Evolutionary conservation across 1,139 yeast species (phyloP), one percentile per base, ranked within the genome.

Genomic region (Eremothecium sinecaudum): DNA sequence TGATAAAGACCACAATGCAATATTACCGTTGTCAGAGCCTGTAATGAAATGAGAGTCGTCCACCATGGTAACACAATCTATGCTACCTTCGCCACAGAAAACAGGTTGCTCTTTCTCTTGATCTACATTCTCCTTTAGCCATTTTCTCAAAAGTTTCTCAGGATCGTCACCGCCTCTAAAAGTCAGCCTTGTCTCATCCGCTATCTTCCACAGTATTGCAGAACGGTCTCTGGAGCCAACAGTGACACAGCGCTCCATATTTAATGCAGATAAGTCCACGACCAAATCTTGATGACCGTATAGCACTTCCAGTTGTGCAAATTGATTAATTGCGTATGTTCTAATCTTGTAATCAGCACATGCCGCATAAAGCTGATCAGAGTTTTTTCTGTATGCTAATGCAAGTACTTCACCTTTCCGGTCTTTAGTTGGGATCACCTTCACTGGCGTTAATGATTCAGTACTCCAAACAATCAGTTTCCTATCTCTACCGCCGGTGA

Each of bases 281-380:
- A 90, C 87, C 37, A 72, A 67, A 56, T 92, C 98, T 62, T 92
- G 97, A 58, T 90, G 98, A 1, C 98, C 98, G 58, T 84, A 90
- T 33, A 90, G 65, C 3, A 83, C 77, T 62, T 90, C 98, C 51
- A 87, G 69, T 57, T 84, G 94, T 10, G 95, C 76, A 55, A 80
- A 71, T 59, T 86, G 96, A 51, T 77, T 82, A 41, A 87, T 70
- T 39, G 87, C 79, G 58, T 72, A 92, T 0, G 94, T 82, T 54
- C 96, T 73, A 41, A 90, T 81, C 50, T 90, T 79, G 50, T 86
- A 73, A 58, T 90, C 98, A 1, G 86, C 86, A 61, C 96, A 86
- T 2, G 95, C 83, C 20, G 90, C 97, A 54, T 79, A 90, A 39
- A 90, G 65, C 58, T 86, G 93, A 60, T 81, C 92, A 3, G 90